Evolutionary conservation across 2,329 filamentous ascomycete species (phyloP).

Genomic region (Hypoxylon rubiginosum): DNA sequence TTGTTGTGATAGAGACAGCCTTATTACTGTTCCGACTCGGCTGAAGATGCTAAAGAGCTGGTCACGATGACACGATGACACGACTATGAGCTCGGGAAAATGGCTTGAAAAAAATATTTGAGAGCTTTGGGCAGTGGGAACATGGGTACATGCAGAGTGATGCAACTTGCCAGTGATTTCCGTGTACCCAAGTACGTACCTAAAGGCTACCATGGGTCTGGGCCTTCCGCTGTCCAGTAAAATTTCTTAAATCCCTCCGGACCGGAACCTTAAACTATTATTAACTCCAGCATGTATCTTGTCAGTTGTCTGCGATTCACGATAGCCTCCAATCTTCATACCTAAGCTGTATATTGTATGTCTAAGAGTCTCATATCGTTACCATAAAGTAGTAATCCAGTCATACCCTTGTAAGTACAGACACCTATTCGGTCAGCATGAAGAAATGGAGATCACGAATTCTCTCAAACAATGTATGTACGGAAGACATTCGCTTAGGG

Average conservation of each 20-base stretch:
- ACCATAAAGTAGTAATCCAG: no score
- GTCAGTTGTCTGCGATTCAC: no score
- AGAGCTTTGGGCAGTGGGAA: slow-evolving; percentile 9
- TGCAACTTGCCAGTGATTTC: slow-evolving; percentile 25
- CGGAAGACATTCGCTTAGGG: no score
- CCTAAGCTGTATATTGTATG: no score
- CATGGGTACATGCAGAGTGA: slow-evolving; percentile 33
- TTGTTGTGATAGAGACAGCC: background rate
- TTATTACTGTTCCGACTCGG: background rate
- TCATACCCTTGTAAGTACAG: no score
- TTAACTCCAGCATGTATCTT: no score
- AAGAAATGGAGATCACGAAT: no score
- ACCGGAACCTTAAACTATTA: background rate
- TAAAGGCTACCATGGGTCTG: background rate
- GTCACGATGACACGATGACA: slow-evolving; percentile 32
- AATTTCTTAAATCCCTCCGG: background rate
- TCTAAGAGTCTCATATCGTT: no score
- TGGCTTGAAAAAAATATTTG: slow-evolving; percentile 23
- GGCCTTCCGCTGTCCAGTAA: background rate
- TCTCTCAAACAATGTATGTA: no score
- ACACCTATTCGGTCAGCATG: no score
- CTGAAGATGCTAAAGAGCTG: background rate
- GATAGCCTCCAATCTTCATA: no score
- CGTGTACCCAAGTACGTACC: slow-evolving; percentile 7
- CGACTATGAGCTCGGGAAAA: slow-evolving; percentile 33